Conservation (phyloP, 1,139 yeast genomes). For the Yamadazyma kanchanaburiensis region DNA sequence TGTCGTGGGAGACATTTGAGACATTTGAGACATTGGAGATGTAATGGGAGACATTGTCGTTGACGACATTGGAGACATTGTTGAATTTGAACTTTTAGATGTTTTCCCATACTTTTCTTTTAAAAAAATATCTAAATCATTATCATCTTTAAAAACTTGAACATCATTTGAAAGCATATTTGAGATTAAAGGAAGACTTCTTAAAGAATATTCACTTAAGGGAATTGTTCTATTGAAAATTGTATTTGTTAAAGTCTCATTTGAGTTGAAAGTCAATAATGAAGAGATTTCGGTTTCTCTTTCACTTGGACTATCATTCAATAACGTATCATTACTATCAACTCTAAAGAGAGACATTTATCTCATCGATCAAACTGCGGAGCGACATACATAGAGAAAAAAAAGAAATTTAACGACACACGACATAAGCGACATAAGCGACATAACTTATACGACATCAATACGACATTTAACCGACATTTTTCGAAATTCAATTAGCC, state of each 20-base stretch:
- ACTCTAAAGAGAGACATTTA: constrained; percentile 3
- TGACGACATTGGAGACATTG: not conserved
- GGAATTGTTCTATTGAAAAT: constrained; percentile 21
- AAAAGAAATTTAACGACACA: too few species aligned
- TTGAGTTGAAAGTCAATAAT: constrained; percentile 20
- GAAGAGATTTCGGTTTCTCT: constrained; percentile 16
- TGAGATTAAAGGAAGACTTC: constrained; percentile 28
- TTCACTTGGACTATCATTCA: constrained; percentile 2
- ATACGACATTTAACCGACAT: too few species aligned
- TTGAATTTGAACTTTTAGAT: not conserved
- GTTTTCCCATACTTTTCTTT: too few species aligned
- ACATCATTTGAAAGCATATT: constrained; percentile 28
- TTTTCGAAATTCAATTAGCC: too few species aligned
- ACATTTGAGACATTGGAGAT: too few species aligned
- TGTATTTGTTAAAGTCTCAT: constrained; percentile 26
- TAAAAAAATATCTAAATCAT: constrained; percentile 15
- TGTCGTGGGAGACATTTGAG: too few species aligned
- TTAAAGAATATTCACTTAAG: constrained; percentile 15
- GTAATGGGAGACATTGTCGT: too few species aligned
- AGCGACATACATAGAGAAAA: too few species aligned
- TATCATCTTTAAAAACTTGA: constrained; percentile 18
- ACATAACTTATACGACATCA: too few species aligned
- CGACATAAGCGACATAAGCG: too few species aligned
- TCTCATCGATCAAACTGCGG: constrained; percentile 1
- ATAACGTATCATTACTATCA: constrained; percentile 9